Evolutionary conservation across 2,329 filamentous ascomycete species (phyloP), one percentile per base, ranked within the genome.

Genomic region (Lasiodiplodia citricola): DNA sequence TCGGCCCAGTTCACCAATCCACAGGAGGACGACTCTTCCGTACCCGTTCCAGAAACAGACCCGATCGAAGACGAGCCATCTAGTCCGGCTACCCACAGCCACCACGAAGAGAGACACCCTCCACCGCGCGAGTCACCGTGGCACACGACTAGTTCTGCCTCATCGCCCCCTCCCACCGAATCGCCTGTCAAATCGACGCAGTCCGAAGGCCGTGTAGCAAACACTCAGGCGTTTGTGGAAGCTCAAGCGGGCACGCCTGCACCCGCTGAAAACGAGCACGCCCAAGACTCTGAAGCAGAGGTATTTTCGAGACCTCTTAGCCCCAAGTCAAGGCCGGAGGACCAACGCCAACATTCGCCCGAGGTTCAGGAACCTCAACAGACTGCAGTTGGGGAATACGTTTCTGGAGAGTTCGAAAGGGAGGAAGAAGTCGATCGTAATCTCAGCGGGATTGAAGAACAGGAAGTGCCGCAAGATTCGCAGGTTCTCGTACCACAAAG

Each of bases 41-140:
- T 31, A 6, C 66, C 64, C 18, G 47, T 70, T 47, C 60, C 51
- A 2, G 66, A 72, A 51, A 68, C 69, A 25, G 67, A 70, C 51
- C 68, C 66, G 4, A 69, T 71, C 28, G 69, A 70, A 44, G 57
- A 70, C 14, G 41, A 35, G 4, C 21, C 47, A n/a, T 67, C 65
- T 10, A 69, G 50, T 25, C 62, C 67, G n/a, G 50, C 51, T 44
- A 25, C 51, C 18, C 28, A 21, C 10, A 64, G 31, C 18, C 18
- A 52, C 37, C 51, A 66, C 47, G 62, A 55, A 14, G 50, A 52
- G 8, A 31, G 54, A n/a, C 10, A 41, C 28, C 51, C 62, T 54
- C 50, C 54, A 3, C 62, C 52, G 16, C 47, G 41, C 3, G 50
- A 55, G 25, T 65, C 62, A 4, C 62, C 62, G n/a, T 41, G 28